Percentiles rank a stretch among this genome's conserved stretches.
phyloP scores from a whole-genome alignment of 805 yeast species.

The Isabelozyma heimii region DNA sequence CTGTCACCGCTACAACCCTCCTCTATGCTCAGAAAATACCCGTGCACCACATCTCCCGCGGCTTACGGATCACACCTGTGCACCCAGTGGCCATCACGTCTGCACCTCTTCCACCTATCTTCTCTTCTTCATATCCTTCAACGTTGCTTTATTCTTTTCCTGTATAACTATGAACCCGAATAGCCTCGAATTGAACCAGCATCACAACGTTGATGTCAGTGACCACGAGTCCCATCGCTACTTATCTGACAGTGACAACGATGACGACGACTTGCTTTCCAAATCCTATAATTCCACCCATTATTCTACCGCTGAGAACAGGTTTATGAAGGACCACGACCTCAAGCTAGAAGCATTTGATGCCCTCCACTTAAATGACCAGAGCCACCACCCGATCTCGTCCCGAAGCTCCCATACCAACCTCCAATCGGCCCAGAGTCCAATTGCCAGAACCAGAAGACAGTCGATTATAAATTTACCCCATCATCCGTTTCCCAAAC shows the following conservation, averaged over 20 bases:
- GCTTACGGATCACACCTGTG: too few species aligned
- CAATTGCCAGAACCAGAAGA: slow-evolving; percentile 22
- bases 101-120: too few species aligned
- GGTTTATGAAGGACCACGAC: slow-evolving; percentile 61
- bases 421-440: slow-evolving; percentile 5
- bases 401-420: slow-evolving; percentile 2
- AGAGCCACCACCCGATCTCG: slow-evolving; percentile 1
- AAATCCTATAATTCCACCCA: slow-evolving; percentile 46
- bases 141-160: background rate
- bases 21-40: too few species aligned
- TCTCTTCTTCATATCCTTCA: too few species aligned
- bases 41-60: too few species aligned
- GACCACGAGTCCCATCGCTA: background rate
- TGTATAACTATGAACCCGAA: background rate
- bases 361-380: slow-evolving; percentile 28
- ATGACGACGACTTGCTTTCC: slow-evolving; percentile 27
- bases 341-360: slow-evolving; percentile 62
- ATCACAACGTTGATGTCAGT: background rate
- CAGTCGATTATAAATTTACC: slow-evolving; percentile 42
- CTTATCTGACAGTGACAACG: slow-evolving; percentile 5
- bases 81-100: too few species aligned
- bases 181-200: background rate
- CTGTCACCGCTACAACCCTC: too few species aligned
- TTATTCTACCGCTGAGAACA: slow-evolving; percentile 65
- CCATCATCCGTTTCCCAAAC: slow-evolving; percentile 8